These are phyloP conservation scores for Ceraceosorus bombacis DNA, from an alignment of 1,284 basidiomycete genomes.

Conservation along the genomic window DNA sequence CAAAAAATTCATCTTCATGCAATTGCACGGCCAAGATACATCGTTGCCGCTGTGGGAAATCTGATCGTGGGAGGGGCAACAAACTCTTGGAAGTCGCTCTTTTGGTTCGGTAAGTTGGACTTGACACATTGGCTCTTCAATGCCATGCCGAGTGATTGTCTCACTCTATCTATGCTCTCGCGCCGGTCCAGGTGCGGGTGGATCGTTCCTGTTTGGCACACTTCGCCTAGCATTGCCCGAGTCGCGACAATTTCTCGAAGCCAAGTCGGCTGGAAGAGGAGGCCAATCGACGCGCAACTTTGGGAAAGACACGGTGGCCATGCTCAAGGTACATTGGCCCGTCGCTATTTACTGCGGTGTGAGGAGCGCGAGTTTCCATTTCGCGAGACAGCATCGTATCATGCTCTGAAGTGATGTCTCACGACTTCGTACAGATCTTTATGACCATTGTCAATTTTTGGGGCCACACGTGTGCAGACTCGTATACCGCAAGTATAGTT, in stretches of 20 bases:
- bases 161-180: too few relatives aligned
- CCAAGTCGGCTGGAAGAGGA: constrained; percentile 15
- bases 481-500: constrained; percentile 13
- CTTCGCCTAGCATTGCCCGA: constrained; percentile 28
- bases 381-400: neutral
- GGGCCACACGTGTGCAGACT: constrained; percentile 20
- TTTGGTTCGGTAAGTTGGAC: constrained; percentile 22
- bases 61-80: constrained; percentile 23
- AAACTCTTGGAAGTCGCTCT: constrained; percentile 25
- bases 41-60: constrained; percentile 30
- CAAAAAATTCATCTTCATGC: neutral
- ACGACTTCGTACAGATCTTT: constrained; percentile 14
- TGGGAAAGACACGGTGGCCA: constrained; percentile 11
- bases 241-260: constrained; percentile 31
- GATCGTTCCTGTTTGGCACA: constrained; percentile 21
- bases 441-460: constrained; percentile 29
- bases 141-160: too few relatives aligned
- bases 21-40: constrained; percentile 23
- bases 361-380: neutral
- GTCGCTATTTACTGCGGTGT: constrained; percentile 12
- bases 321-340: constrained; percentile 23
- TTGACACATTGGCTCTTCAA: too few relatives aligned
- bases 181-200: constrained; percentile 12
- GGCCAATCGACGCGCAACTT: constrained; percentile 24
- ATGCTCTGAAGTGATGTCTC: neutral